Conservation (phyloP, 306 rosid species). For the Mimosa bimucronata region DNA sequence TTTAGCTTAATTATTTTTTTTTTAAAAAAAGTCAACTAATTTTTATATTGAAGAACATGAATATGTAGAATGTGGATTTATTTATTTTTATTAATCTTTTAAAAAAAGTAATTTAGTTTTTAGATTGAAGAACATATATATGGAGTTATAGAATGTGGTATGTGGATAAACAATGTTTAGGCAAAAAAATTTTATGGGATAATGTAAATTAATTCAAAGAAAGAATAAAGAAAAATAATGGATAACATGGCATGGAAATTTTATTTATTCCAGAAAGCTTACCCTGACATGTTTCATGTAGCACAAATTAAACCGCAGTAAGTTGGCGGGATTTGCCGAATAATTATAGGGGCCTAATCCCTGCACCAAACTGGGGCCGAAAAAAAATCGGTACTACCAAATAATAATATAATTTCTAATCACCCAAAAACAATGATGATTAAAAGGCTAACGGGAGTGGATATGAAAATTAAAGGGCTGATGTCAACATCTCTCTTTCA, state of each 20-base stretch:
- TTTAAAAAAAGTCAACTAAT: no score
- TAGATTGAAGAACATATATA: no score
- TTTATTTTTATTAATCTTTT: no score
- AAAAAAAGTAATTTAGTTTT: no score
- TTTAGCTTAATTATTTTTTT: no score
- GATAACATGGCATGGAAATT: not conserved
- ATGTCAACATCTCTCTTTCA: not conserved
- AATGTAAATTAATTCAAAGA: not conserved
- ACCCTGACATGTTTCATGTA: not conserved
- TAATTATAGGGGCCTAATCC: not conserved
- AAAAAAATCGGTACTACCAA: not conserved
- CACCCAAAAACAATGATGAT: not conserved
- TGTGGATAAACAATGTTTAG: no score
- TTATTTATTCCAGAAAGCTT: no score
- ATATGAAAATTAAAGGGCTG: constrained; percentile 7
- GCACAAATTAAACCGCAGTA: not conserved
- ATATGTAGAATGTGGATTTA: no score
- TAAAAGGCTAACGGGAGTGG: not conserved
- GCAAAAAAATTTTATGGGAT: no score
- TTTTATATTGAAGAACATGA: no score
- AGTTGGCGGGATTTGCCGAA: not conserved
- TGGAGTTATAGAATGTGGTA: no score
- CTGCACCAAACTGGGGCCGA: not conserved
- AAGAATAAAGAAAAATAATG: not conserved
- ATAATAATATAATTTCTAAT: not conserved